Conservation (phyloP, 768 basidiomycete species). For the Mycena galericulata region DNA sequence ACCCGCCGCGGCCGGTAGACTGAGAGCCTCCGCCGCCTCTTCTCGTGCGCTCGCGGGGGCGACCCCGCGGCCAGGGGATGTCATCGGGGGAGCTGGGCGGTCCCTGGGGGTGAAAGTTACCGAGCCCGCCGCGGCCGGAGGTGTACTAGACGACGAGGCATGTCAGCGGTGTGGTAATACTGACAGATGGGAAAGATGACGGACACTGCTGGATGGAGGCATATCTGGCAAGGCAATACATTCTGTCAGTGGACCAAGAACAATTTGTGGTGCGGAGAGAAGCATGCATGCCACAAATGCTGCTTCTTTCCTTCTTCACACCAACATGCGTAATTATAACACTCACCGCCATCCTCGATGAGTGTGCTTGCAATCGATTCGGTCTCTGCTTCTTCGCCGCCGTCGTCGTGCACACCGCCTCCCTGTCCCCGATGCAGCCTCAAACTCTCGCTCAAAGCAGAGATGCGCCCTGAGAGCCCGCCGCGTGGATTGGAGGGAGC, state of each 20-base stretch:
- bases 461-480: slow-evolving; percentile 11
- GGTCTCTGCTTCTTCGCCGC: background rate
- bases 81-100: background rate
- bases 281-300: background rate
- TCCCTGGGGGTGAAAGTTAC: slow-evolving; percentile 15
- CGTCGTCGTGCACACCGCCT: slow-evolving; percentile 1
- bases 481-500: background rate
- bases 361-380: slow-evolving; percentile 8
- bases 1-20: slow-evolving; percentile 28
- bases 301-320: background rate
- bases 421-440: slow-evolving; percentile 8
- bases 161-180: slow-evolving; percentile 12
- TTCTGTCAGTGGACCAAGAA: slow-evolving; percentile 7
- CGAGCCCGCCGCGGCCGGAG: slow-evolving; percentile 20
- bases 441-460: slow-evolving; percentile 9
- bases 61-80: slow-evolving; percentile 28
- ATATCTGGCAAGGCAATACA: slow-evolving; percentile 9
- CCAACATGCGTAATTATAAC: slow-evolving; percentile 1
- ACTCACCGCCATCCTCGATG: slow-evolving; percentile 11
- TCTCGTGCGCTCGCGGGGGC: slow-evolving; percentile 20
- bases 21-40: too few species aligned
- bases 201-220: background rate
- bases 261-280: background rate
- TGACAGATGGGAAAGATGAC: background rate
- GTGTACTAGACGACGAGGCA: slow-evolving; percentile 19